Percentiles rank a stretch among this genome's conserved stretches.
Conservation (phyloP, 306 rosid genomes). For the Malus sieversii region DNA sequence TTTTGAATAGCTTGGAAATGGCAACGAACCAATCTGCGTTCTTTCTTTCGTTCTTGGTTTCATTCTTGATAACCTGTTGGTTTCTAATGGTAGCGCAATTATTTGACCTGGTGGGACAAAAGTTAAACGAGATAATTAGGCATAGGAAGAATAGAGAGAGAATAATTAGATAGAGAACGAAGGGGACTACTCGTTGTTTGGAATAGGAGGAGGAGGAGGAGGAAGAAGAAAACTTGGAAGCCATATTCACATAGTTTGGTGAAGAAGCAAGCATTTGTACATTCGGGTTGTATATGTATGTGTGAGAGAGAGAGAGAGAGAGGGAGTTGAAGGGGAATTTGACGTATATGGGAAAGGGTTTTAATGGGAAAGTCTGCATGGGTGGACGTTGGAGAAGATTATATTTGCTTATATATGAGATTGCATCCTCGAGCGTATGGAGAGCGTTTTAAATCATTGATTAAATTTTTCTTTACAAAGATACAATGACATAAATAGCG, state of each 20-base stretch:
- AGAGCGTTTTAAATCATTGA: no score
- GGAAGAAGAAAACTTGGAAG: slow-evolving; percentile 8
- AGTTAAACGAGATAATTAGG: neutral
- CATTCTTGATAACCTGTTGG: neutral
- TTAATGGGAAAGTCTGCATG: slow-evolving; percentile 15
- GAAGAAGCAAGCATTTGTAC: neutral
- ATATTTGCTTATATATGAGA: neutral
- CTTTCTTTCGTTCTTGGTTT: neutral
- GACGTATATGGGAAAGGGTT: neutral
- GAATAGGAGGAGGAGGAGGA: slow-evolving; percentile 4
- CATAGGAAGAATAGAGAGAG: slow-evolving; percentile 14
- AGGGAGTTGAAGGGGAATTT: neutral
- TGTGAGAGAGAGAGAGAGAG: neutral
- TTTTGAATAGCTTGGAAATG: slow-evolving; percentile 15
- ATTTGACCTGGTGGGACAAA: neutral
- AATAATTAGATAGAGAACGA: slow-evolving; percentile 16
- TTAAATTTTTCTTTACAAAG: no score
- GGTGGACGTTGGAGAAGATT: neutral
- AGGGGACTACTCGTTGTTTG: slow-evolving; percentile 6
- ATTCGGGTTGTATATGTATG: neutral
- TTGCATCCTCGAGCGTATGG: neutral
- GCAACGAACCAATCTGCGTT: slow-evolving; percentile 24
- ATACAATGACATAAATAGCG: no score
- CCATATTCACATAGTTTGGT: slow-evolving; percentile 17
- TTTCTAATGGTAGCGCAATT: neutral